Percentiles rank a stretch among this genome's conserved stretches.
phyloP scores from a whole-genome alignment of 805 yeast genomes.

The Candida ponderosae region DNA sequence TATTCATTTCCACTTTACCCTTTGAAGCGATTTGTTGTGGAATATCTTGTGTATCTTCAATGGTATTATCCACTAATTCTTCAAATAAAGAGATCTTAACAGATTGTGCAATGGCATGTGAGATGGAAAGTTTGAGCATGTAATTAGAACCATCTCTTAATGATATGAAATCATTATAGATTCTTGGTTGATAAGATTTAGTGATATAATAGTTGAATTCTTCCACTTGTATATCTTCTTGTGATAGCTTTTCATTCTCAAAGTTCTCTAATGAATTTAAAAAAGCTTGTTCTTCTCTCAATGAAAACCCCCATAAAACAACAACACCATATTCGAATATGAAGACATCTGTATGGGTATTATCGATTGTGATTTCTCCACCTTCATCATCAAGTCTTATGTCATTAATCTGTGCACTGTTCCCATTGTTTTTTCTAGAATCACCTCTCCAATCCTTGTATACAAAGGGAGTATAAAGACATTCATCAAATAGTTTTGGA shows the following conservation, averaged over 20 bases:
- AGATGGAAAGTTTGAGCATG: constrained; percentile 85
- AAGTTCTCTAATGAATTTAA: constrained; percentile 80
- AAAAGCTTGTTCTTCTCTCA: constrained; percentile 75
- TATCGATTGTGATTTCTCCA: constrained; percentile 86
- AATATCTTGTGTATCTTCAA: constrained; percentile 93
- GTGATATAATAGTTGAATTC: constrained; percentile 95
- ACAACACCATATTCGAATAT: constrained; percentile 96
- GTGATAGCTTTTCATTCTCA: constrained; percentile 85
- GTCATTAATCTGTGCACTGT: constrained; percentile 25
- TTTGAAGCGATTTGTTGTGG: constrained; percentile 93
- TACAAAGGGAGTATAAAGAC: constrained; percentile 84
- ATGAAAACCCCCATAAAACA: constrained; percentile 91
- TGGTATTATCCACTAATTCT: constrained; percentile 92
- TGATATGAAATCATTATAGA: constrained; percentile 91
- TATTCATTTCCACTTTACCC: constrained; percentile 91
- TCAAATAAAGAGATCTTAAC: constrained; percentile 94
- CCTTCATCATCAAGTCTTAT: constrained; percentile 88
- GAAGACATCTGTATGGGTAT: constrained; percentile 69
- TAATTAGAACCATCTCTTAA: constrained; percentile 82
- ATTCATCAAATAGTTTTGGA: constrained; percentile 90
- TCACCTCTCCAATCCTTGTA: constrained; percentile 72
- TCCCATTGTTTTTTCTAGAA: constrained; percentile 26
- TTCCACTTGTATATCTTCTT: constrained; percentile 88
- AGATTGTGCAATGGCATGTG: constrained; percentile 93
- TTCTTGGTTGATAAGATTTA: constrained; percentile 88